phyloP scores from a whole-genome alignment of 768 basidiomycete genomes.

The Filobasidium floriforme region DNA sequence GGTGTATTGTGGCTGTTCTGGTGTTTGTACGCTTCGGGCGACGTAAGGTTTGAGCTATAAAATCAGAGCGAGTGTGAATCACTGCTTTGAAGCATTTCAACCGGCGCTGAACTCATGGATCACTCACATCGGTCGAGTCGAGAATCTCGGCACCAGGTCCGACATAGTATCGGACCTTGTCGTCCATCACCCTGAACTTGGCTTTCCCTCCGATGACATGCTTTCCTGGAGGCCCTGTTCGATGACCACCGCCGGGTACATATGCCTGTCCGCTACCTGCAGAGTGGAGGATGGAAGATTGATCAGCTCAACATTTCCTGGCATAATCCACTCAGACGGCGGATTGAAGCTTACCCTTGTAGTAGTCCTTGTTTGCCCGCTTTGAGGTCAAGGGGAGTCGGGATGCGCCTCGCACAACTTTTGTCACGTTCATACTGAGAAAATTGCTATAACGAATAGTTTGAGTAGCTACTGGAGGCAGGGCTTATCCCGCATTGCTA shows the following conservation, averaged over 20 bases:
- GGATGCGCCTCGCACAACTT: conserved; percentile 53
- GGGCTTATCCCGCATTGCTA: too few relatives aligned
- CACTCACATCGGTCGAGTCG: conserved; percentile 33
- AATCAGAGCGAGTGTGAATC: neutral
- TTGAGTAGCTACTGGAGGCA: neutral
- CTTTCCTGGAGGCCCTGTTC: conserved; percentile 81
- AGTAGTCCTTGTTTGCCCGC: conserved; percentile 87
- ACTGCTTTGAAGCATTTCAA: neutral
- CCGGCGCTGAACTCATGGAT: neutral
- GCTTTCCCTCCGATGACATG: conserved; percentile 65
- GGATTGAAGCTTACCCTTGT: conserved; percentile 63
- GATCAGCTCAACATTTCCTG: neutral
- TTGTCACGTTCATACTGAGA: conserved; percentile 33
- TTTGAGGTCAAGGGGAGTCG: conserved; percentile 75
- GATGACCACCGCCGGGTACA: conserved; percentile 67
- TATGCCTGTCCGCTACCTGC: conserved; percentile 74
- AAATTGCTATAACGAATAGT: neutral
- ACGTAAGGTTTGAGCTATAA: conserved; percentile 37
- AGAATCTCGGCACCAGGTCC: conserved; percentile 52
- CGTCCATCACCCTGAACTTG: conserved; percentile 73
- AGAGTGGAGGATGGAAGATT: neutral
- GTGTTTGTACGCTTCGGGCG: conserved; percentile 14
- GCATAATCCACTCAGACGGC: neutral
- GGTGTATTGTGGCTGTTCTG: conserved; percentile 15
- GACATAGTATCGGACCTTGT: conserved; percentile 73